Conservation (phyloP, 106 monocot species). For the Allium cepa region DNA sequence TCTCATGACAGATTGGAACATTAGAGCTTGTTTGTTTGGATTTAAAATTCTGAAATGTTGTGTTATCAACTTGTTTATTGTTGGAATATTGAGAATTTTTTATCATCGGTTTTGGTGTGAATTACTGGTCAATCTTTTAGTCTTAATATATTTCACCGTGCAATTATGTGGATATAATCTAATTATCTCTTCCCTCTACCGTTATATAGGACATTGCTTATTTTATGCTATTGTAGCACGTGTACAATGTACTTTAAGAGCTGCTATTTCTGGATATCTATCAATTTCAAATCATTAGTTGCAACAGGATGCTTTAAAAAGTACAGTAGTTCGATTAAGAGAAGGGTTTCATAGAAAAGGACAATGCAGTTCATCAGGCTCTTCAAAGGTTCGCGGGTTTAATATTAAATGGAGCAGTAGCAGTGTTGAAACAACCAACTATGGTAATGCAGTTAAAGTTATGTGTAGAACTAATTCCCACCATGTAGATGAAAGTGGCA, state of each 20-base stretch:
- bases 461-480: slow-evolving; percentile 55
- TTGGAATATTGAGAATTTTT: slow-evolving; percentile 80
- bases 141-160: not conserved
- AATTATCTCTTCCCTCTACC: slow-evolving; percentile 8
- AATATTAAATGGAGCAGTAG: slow-evolving; percentile 91
- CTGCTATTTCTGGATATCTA: slow-evolving; percentile 65
- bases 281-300: slow-evolving; percentile 72
- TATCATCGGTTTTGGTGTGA: slow-evolving; percentile 96
- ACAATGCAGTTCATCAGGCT: slow-evolving; percentile 79
- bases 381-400: slow-evolving; percentile 92
- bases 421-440: slow-evolving; percentile 82
- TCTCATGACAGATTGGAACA: slow-evolving; percentile 75
- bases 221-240: slow-evolving; percentile 95
- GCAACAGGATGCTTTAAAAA: slow-evolving; percentile 81
- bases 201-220: slow-evolving; percentile 97
- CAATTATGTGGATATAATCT: not conserved
- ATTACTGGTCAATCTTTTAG: slow-evolving; percentile 64
- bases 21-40: slow-evolving; percentile 79
- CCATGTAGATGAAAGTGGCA: slow-evolving; percentile 44
- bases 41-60: slow-evolving; percentile 81
- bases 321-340: slow-evolving; percentile 88
- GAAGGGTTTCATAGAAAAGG: slow-evolving; percentile 82
- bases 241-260: slow-evolving; percentile 76
- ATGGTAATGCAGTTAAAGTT: slow-evolving; percentile 55
- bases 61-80: slow-evolving; percentile 68